Evolutionary conservation across 73 alveolate genomes (phyloP), one percentile per base, ranked within the genome.

Genomic region (Paramecium bursaria): DNA sequence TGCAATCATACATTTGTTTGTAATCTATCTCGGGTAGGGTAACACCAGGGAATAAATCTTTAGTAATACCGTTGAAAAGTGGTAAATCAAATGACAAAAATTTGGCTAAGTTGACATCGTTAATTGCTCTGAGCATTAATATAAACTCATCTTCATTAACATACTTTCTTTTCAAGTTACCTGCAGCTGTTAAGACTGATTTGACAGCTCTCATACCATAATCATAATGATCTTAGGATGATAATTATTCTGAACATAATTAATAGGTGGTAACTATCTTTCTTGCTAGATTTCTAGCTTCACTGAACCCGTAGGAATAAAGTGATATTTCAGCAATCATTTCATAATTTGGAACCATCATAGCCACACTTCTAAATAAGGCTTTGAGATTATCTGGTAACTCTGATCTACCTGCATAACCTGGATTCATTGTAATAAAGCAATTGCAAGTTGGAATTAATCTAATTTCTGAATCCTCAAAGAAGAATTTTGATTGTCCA

Each of bases 371-470:
- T 93, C 99, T 95, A 75, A 97, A 97, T 46, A 95, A 86, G 11
- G 98, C 98, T 74, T 96, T 96, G 3, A 96, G 87, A 87, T 96
- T 94, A 88, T 96, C 99, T 0, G 99, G 99, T 46, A 97, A 90
- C 85, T 97, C 99, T 46, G 99, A 88, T 88, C 99, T 86, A 23
- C 99, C 98, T 39, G 98, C 98, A 91, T 96, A 96, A 74, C 98
- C 98, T 27, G 99, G 99, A 75, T 96, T 96, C 99, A 97, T 97
- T 1, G 99, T 97, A 86, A 97, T 97, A 91, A 97, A 97, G 74
- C 96, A 93, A 55, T 95, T 93, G 75, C 98, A 97, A 39, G 99
- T 95, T 19, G 95, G 93, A 26, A 93, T 91, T 13, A 97, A 80
- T 49, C 95, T 92, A 52, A 95, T 93, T 1, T 85, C 93, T 17